A percentile compares a stretch with the other conserved stretches of the same genome.
phyloP scores from a whole-genome alignment of 345 rosid genomes.

The Euclidium syriacum region DNA sequence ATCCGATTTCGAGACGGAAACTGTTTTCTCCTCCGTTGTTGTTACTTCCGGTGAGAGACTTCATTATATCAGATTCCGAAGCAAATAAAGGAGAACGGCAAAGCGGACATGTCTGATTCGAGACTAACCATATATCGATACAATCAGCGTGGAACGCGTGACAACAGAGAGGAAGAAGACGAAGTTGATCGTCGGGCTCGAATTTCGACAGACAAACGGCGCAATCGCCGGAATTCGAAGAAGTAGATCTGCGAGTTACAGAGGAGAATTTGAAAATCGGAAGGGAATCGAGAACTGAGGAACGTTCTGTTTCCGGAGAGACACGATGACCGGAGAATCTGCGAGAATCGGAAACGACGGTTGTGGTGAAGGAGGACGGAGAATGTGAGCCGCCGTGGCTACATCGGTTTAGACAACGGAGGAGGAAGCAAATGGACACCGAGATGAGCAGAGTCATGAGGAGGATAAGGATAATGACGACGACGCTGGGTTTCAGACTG shows the following conservation, averaged over 20 bases:
- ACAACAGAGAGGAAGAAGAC: constrained; percentile 81
- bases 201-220: constrained; percentile 85
- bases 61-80: constrained; percentile 60
- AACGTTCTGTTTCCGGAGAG: constrained; percentile 38
- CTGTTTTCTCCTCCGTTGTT: constrained; percentile 35
- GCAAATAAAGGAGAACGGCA: constrained; percentile 71
- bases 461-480: constrained; percentile 57
- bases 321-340: constrained; percentile 39
- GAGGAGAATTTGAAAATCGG: constrained; percentile 75
- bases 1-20: constrained; percentile 87
- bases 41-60: constrained; percentile 24
- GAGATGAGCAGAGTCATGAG: constrained; percentile 51
- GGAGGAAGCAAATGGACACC: constrained; percentile 62
- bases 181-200: constrained; percentile 66
- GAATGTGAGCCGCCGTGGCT: constrained; percentile 28
- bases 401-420: constrained; percentile 65
- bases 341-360: constrained; percentile 25
- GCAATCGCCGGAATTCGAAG: constrained; percentile 50
- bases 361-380: constrained; percentile 18
- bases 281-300: constrained; percentile 51
- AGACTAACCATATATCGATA: constrained; percentile 69
- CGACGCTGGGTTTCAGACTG: constrained; percentile 53
- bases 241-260: constrained; percentile 51
- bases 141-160: constrained; percentile 86
- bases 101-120: constrained; percentile 83